Base-by-base conservation (phyloP, 2,329 filamentous ascomycete genomes). In the Cercospora sojina region DNA sequence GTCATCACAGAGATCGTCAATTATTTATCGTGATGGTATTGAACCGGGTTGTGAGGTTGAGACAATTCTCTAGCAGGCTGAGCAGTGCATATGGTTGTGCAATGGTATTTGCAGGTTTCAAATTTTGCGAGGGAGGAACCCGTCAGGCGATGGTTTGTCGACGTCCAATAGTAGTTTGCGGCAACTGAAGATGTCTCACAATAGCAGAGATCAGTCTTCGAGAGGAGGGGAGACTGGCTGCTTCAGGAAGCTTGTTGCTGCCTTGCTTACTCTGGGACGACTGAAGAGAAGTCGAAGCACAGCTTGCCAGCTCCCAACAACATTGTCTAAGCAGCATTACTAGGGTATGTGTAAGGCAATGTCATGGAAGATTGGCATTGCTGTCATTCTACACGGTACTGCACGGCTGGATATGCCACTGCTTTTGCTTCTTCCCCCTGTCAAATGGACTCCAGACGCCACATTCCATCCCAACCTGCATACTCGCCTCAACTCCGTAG, bases 401-500 rank as follows among this genome's bases (percentile, higher is more conserved):
- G 9, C 20, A 12, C 5, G 12, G 20, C 43, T 2, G 4, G 8
- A 7, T 13, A 49, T 16, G 43, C 18, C 10, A 13, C 43, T 49
- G 20, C 20, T 49, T 41, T n/a, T 41, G 35, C 35, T 41, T 41
- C 20, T 49, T 20, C 3, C 20, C 43, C 3, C 13, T 25, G 43
- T 23, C 43, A 49, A 56, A 41, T 10, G 3, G 12, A 59, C 57
- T 20, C 58, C 47, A n/a, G 23, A 56, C 60, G 60, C 60, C 60
- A 27, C 23, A 56, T n/a, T 18, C 23, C 32, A 51, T 16, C 25
- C 23, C 27, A n/a, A n/a, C 29, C 12, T 23, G 8, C 27, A 7
- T 7, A 61, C 18, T 13, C 25, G 38, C 43, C 43, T 13, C 20
- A 25, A 49, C 18, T 49, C 20, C 43, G 20, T 5, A 10, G 27